A percentile compares a stretch with the other conserved stretches of the same genome.
phyloP scores from a whole-genome alignment of 2,329 filamentous ascomycete genomes.

The Alternaria metachromatica region DNA sequence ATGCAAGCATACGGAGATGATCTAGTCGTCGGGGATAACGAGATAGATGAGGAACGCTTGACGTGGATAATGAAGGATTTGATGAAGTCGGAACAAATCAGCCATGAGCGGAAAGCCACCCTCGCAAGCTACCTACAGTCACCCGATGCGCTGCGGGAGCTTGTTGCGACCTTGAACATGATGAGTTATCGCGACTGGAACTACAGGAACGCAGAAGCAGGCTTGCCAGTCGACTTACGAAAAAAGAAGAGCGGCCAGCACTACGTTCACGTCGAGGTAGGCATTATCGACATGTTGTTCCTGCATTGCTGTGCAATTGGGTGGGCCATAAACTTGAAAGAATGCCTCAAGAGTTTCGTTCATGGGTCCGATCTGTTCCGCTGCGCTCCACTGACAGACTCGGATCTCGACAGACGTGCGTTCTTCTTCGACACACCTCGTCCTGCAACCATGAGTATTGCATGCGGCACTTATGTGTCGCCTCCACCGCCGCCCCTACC shows the following conservation, averaged over 20 bases:
- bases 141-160: slow-evolving; percentile 27
- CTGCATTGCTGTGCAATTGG: slow-evolving; percentile 29
- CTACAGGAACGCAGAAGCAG: slow-evolving; percentile 27
- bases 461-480: not conserved
- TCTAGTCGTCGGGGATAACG: slow-evolving; percentile 14
- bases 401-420: slow-evolving; percentile 20
- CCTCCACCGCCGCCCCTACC: slow-evolving; percentile 1
- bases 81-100: slow-evolving; percentile 57
- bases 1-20: slow-evolving; percentile 24
- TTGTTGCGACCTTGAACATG: slow-evolving; percentile 31
- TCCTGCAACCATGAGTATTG: not conserved
- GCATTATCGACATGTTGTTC: slow-evolving; percentile 37
- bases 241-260: slow-evolving; percentile 31
- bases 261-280: slow-evolving; percentile 34
- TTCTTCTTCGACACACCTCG: slow-evolving; percentile 26
- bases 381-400: not conserved
- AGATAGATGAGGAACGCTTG: slow-evolving; percentile 54
- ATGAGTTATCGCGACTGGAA: slow-evolving; percentile 35
- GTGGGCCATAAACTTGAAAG: slow-evolving; percentile 32
- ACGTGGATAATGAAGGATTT: slow-evolving; percentile 58
- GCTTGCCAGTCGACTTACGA: slow-evolving; percentile 30
- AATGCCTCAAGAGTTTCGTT: slow-evolving; percentile 9
- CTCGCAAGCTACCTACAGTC: slow-evolving; percentile 38
- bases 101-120: slow-evolving; percentile 54
- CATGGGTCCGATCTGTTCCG: slow-evolving; percentile 2